Percentiles rank a stretch among this genome's conserved stretches.
phyloP scores from a whole-genome alignment of 176 grass and related monocot genomes.

The Triticum turgidum region DNA sequence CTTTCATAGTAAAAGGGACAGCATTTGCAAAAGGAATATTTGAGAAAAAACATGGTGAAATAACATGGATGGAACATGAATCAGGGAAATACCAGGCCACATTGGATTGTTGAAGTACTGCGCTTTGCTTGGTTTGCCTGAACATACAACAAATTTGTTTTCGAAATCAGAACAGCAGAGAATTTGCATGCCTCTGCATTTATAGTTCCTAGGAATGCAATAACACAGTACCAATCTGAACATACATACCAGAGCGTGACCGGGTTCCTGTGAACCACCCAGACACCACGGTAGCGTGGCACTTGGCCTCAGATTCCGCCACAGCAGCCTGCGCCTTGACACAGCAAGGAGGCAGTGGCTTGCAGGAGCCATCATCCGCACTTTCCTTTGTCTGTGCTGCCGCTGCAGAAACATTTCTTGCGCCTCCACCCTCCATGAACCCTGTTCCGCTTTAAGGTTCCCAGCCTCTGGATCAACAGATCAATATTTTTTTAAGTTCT shows the following conservation, averaged over 20 bases:
- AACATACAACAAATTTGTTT: conserved; percentile 1
- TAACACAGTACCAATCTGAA: not conserved
- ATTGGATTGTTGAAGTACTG: conserved; percentile 95
- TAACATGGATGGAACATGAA: not conserved
- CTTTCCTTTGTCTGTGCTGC: conserved; percentile 45
- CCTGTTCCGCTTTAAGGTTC: conserved; percentile 53
- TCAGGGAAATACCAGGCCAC: conserved; percentile 73
- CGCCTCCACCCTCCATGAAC: conserved; percentile 71
- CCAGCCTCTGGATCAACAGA: conserved; percentile 49
- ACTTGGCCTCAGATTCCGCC: conserved; percentile 62
- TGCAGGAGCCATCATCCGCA: conserved; percentile 45
- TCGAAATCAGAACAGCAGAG: conserved; percentile 1
- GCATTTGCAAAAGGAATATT: not conserved
- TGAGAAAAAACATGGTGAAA: not conserved
- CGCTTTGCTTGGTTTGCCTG: conserved; percentile 64
- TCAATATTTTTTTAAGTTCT: not conserved
- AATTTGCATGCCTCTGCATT: not conserved
- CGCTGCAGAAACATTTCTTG: conserved; percentile 50
- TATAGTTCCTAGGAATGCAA: not conserved
- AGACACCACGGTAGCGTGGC: conserved; percentile 69
- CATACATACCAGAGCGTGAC: conserved; percentile 8
- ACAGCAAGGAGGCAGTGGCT: conserved; percentile 71
- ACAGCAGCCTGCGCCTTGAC: conserved; percentile 63
- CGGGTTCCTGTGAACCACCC: conserved; percentile 77
- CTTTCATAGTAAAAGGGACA: not conserved